Conservation (phyloP, 768 basidiomycete genomes). For the Mycena sanguinolenta region DNA sequence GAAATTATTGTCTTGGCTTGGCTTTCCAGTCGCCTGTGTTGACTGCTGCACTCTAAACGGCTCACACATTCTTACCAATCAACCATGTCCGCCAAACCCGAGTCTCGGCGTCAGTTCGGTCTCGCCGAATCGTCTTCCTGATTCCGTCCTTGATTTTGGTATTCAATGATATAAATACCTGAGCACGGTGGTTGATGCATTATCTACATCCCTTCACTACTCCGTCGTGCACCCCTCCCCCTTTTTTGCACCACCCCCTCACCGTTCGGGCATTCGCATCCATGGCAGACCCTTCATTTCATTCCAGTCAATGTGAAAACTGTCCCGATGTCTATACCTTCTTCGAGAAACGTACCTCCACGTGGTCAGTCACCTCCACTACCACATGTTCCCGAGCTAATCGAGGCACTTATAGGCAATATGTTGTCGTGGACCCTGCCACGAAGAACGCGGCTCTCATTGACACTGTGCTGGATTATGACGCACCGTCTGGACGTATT, state of each 20-base stretch:
- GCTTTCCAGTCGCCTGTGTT: no score
- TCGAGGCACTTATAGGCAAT: conserved; percentile 64
- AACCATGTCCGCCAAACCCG: no score
- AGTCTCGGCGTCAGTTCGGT: no score
- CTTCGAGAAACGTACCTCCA: conserved; percentile 42
- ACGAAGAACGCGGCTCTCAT: conserved; percentile 60
- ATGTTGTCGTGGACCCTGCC: conserved; percentile 68
- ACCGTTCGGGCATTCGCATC: not conserved
- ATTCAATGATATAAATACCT: no score
- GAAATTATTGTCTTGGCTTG: no score
- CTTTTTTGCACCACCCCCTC: not conserved
- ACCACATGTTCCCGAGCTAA: no score
- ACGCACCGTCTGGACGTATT: conserved; percentile 45
- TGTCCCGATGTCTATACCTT: conserved; percentile 40
- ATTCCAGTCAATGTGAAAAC: conserved; percentile 25
- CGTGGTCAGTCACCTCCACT: conserved; percentile 27
- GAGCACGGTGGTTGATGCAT: no score
- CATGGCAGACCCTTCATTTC: not conserved
- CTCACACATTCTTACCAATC: no score
- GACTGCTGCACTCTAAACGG: no score
- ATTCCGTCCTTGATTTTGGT: conserved; percentile 6
- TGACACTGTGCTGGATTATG: conserved; percentile 53
- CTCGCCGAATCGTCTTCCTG: no score
- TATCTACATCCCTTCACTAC: not conserved
- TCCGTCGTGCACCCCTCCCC: not conserved